Evolutionary conservation across 441 rosid genomes (phyloP).

Genomic region (Erysimum cheiri): DNA sequence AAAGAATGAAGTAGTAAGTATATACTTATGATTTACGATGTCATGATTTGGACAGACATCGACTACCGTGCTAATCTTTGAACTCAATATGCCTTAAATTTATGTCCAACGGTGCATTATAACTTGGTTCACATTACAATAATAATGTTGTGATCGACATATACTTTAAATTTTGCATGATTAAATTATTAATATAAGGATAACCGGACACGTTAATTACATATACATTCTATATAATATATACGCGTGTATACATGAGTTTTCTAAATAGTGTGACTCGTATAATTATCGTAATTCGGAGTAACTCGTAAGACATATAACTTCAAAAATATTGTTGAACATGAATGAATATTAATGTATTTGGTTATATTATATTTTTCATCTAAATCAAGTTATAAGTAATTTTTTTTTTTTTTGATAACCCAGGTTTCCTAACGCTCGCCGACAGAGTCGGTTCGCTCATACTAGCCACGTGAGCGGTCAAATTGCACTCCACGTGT

Average conservation of each 20-base stretch:
- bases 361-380: background rate
- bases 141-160: background rate
- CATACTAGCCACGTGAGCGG: too few species aligned
- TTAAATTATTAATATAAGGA: background rate
- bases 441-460: too few species aligned
- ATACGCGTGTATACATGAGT: background rate
- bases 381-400: too few species aligned
- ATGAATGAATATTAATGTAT: too few species aligned
- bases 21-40: constrained; percentile 25
- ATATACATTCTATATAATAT: background rate
- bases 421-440: too few species aligned
- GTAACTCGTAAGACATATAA: background rate
- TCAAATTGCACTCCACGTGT: too few species aligned
- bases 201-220: constrained; percentile 18
- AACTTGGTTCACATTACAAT: constrained; percentile 28
- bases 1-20: constrained; percentile 20
- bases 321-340: background rate
- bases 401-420: too few species aligned
- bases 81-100: constrained; percentile 32
- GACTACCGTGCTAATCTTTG: constrained; percentile 37
- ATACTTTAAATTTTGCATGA: background rate
- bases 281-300: background rate
- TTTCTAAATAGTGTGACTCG: background rate
- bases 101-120: constrained; percentile 35
- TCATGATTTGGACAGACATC: constrained; percentile 44